Evolutionary conservation across 1,284 basidiomycete genomes (phyloP), one percentile per base, ranked within the genome.

Genomic region (Rhodotorula sp.): DNA sequence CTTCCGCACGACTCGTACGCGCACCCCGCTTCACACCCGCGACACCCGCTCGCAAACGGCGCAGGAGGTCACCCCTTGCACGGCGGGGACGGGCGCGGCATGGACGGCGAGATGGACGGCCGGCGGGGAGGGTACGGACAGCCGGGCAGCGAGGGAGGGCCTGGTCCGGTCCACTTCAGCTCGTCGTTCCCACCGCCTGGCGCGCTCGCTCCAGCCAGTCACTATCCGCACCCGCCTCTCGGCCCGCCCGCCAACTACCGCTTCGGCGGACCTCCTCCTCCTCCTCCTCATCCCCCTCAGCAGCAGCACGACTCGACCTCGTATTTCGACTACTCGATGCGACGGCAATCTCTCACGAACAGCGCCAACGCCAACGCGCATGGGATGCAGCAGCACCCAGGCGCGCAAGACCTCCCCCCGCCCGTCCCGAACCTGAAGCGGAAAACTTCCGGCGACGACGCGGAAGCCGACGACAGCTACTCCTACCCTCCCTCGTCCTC

Each of bases 311-410:
- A 67, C 49, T 24, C 59, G 3, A 44, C 65, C 1, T 63, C 63
- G 7, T 70, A 66, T 51, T 63, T 67, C 58, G 72, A 71, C 59
- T 71, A 71, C 22, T 68, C 72, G 46, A 74, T 74, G 72, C 54
- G 72, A 29, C 54, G 72, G 0, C 69, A 67, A 19, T 69, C 72
- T 2, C 62, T 69, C 15, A 63, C 66, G 9, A 62, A 55, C 46
- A 47, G 46, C 32, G 10, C 9, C n/a, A 54, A 29, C 53, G 51
- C 46, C n/a, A 27, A 22, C 1, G 39, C 9, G 7, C 39, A 44
- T 10, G 39, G 39, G 39, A 44, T 44, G 39, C 39, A 44, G 59
- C 52, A 6, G 61, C 64, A 24, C 65, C 67, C 5, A 27, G 34
- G 6, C 58, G 58, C 24, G 15, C 8, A 13, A 4, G 20, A 49